Evolutionary conservation across 2,329 filamentous ascomycete genomes (phyloP), one percentile per base, ranked within the genome.

Genomic region (Sclerotinia glacialis): DNA sequence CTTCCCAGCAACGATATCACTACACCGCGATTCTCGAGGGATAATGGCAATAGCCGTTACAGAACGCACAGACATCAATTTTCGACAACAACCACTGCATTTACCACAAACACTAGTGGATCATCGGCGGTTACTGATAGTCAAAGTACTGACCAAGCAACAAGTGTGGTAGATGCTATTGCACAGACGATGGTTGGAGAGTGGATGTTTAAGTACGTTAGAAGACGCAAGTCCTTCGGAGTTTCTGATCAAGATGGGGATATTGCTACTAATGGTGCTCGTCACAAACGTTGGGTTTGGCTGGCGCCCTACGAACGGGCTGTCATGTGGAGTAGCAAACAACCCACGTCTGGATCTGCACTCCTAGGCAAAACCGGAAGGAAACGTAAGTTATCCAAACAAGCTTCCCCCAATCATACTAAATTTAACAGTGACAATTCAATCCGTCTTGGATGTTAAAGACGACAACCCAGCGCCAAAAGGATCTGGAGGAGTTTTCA

Each of bases 281-380:
- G 95, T 40, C 95, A 99, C 77, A 97, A 93, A 80, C 86, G 95
- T 77, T 99, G 95, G 95, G 95, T 99, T 2, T 99, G 95, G 95
- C 85, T 99, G 70, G 95, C 94, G 23, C 95, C 95, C 3, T 98
- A 99, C 75, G 95, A 99, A 79, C 85, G 93, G 69, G 90, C 94
- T 16, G 94, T 99, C 68, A 91, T 99, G 78, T 99, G 95, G 95
- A 97, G 94, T 78, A 96, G 90, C 83, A 97, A 96, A 82, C 95
- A 99, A 79, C 95, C 95, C 21, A 92, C 89, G 12, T 92, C 89
- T 72, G 93, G 93, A 42, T 90, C 87, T 73, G 94, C 93, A 42
- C 79, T 99, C 78, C 84, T 98, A 83, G 95, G 95, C 71, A 99
- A 98, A 82, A 90, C 90, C 76, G 95, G 95, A 65, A 89, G 95